A percentile compares a stretch with the other conserved stretches of the same genome.
phyloP scores from a whole-genome alignment of 345 rosid species.

The Syzygium jambos region DNA sequence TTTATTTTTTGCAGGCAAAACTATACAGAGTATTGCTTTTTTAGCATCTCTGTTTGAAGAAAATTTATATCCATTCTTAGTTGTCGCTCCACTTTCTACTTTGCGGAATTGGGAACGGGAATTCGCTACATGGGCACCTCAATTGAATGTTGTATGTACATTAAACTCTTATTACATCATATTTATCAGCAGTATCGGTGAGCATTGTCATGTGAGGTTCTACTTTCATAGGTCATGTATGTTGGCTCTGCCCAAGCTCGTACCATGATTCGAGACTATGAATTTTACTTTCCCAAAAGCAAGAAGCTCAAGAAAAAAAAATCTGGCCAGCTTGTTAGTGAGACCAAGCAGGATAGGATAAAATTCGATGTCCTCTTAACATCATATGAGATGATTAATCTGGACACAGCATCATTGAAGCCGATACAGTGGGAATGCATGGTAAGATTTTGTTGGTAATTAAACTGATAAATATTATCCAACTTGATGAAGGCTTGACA shows the following conservation, averaged over 20 bases:
- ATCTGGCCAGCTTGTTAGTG: slow-evolving; percentile 67
- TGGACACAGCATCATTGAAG: slow-evolving; percentile 70
- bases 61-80: slow-evolving; percentile 61
- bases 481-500: background rate
- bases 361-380: slow-evolving; percentile 98
- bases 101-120: slow-evolving; percentile 98
- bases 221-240: slow-evolving; percentile 66
- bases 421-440: slow-evolving; percentile 98
- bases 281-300: slow-evolving; percentile 73
- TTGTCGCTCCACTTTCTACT: slow-evolving; percentile 99
- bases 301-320: slow-evolving; percentile 83
- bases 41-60: slow-evolving; percentile 89
- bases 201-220: background rate
- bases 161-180: background rate
- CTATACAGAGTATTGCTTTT: slow-evolving; percentile 98
- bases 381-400: slow-evolving; percentile 96
- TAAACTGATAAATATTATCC: slow-evolving; percentile 11
- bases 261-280: slow-evolving; percentile 82
- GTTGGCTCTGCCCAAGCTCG: slow-evolving; percentile 88
- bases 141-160: slow-evolving; percentile 89
- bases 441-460: slow-evolving; percentile 37
- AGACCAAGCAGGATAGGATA: slow-evolving; percentile 91
- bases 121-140: slow-evolving; percentile 99
- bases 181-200: background rate
- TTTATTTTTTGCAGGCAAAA: slow-evolving; percentile 61